Conservation (phyloP, 2,329 filamentous ascomycete species). For the Fusarium keratoplasticum region DNA sequence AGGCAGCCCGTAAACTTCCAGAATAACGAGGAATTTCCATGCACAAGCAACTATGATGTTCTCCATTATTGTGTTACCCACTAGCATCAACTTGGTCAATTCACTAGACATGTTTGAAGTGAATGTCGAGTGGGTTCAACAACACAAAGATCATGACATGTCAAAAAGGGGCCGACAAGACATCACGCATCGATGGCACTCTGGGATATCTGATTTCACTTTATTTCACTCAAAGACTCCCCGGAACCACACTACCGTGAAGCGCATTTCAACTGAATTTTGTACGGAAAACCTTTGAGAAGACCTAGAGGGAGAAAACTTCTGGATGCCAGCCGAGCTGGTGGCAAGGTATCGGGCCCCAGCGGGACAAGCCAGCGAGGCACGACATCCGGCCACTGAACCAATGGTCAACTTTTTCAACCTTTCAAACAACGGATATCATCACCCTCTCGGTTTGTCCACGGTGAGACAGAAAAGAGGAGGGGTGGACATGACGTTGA, state of each 20-base stretch:
- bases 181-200: not conserved
- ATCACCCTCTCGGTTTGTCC: not conserved
- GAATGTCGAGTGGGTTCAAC: not conserved
- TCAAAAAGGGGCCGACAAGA: not conserved
- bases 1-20: not conserved
- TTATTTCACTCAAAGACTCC: not conserved
- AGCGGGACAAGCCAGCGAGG: slow-evolving; percentile 29
- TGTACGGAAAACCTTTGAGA: slow-evolving; percentile 47
- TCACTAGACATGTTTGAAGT: not conserved
- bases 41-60: not conserved
- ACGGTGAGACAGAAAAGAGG: not conserved
- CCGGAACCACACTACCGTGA: slow-evolving; percentile 4
- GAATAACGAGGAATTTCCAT: not conserved
- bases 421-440: slow-evolving; percentile 48
- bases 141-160: not conserved
- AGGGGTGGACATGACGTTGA: slow-evolving; percentile 39
- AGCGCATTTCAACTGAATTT: slow-evolving; percentile 46
- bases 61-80: not conserved
- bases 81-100: not conserved
- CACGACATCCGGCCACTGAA: slow-evolving; percentile 40
- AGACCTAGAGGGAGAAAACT: slow-evolving; percentile 48
- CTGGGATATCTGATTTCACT: not conserved
- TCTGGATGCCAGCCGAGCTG: slow-evolving; percentile 42
- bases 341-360: slow-evolving; percentile 37
- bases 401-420: slow-evolving; percentile 48